A percentile compares a stretch with the other conserved stretches of the same genome.
Conservation (phyloP, 225 moss, liverwort and hornwort species). For the Rhytidiadelphus loreus region DNA sequence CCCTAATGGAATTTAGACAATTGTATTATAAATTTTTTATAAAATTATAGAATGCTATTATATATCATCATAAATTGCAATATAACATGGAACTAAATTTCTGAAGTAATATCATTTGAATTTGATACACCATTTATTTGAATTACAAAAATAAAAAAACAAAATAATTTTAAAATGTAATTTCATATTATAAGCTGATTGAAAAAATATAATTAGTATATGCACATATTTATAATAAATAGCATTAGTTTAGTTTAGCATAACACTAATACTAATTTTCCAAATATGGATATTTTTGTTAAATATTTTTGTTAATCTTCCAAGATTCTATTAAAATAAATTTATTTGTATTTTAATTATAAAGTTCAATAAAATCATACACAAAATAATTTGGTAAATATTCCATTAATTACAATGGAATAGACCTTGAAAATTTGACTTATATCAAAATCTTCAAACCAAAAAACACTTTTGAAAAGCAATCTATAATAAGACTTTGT, state of each 20-base stretch:
- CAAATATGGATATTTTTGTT: rapidly evolving
- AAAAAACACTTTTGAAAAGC: neutral
- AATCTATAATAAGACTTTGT: neutral
- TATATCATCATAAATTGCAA: neutral
- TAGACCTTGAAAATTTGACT: neutral
- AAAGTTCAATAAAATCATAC: neutral
- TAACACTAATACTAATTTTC: neutral
- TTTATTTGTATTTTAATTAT: neutral
- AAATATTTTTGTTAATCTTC: neutral
- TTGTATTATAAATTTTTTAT: neutral
- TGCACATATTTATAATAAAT: neutral
- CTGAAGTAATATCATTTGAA: neutral
- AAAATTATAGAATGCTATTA: neutral
- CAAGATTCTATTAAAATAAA: neutral
- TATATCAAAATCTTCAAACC: neutral
- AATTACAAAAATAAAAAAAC: neutral
- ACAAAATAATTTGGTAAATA: neutral
- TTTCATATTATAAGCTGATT: neutral
- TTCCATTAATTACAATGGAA: neutral
- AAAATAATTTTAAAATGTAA: no score
- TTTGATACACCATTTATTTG: neutral
- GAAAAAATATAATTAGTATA: neutral
- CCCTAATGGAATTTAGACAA: neutral
- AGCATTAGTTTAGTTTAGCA: neutral
- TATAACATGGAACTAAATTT: neutral